phyloP scores from a whole-genome alignment of 345 rosid species.

The Euphorbia lathyris region DNA sequence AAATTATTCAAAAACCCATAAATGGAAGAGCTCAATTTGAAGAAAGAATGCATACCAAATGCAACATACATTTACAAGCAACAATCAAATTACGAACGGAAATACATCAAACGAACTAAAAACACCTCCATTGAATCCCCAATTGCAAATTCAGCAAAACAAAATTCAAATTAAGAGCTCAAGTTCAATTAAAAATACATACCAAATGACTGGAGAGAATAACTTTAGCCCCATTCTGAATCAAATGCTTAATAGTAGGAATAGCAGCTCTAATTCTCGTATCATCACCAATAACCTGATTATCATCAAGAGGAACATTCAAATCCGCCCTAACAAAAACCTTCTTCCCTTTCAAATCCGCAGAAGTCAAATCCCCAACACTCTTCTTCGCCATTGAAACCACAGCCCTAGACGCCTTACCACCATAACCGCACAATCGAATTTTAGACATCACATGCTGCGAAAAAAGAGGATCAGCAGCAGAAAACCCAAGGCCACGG shows the following conservation, averaged over 20 bases:
- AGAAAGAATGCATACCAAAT: constrained; percentile 48
- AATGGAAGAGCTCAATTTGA: background rate
- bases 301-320: constrained; percentile 90
- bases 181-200: background rate
- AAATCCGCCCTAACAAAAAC: constrained; percentile 93
- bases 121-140: background rate
- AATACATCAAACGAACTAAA: background rate
- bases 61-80: constrained; percentile 13
- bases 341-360: constrained; percentile 92
- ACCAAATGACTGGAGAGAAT: constrained; percentile 97
- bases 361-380: constrained; percentile 65
- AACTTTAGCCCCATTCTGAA: constrained; percentile 82
- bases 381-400: constrained; percentile 90
- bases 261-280: constrained; percentile 91
- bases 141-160: background rate
- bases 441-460: constrained; percentile 47
- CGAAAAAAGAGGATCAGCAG: constrained; percentile 47
- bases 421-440: constrained; percentile 27
- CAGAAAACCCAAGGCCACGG: constrained; percentile 58
- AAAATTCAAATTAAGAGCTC: background rate
- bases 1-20: background rate
- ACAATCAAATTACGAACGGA: background rate
- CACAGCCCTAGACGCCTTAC: constrained; percentile 44
- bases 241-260: constrained; percentile 97
- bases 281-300: constrained; percentile 89